Conservation (phyloP, 768 basidiomycete species). For the Lanmaoa pseudosensibilis region DNA sequence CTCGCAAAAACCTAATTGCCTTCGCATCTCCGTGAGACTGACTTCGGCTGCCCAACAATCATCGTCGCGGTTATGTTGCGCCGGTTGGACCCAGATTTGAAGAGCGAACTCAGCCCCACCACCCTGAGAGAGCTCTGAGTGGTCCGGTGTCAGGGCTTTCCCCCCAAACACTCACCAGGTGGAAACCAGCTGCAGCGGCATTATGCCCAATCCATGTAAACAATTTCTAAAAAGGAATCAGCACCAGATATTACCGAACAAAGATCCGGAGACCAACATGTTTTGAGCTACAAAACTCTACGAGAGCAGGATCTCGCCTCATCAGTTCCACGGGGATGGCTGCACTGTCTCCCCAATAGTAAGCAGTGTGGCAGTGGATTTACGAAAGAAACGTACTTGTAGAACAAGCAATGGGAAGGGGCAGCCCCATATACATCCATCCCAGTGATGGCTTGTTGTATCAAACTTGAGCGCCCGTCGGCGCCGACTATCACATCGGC, state of each 20-base stretch:
- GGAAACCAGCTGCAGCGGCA: constrained; percentile 22
- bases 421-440: constrained; percentile 29
- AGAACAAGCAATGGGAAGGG: constrained; percentile 38
- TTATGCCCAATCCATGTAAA: constrained; percentile 25
- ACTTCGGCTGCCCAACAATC: constrained; percentile 37
- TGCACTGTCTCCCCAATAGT: constrained; percentile 30
- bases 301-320: constrained; percentile 40
- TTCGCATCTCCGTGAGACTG: constrained; percentile 34
- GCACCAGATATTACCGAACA: neutral
- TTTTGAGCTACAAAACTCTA: constrained; percentile 26
- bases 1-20: constrained; percentile 34
- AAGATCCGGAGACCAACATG: constrained; percentile 12
- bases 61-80: constrained; percentile 30
- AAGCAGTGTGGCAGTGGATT: neutral
- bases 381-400: constrained; percentile 37
- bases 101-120: constrained; percentile 37
- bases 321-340: constrained; percentile 43
- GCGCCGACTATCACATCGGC: constrained; percentile 62
- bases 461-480: constrained; percentile 52
- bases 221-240: constrained; percentile 10
- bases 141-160: neutral
- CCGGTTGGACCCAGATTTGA: constrained; percentile 26
- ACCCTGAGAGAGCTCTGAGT: constrained; percentile 33
- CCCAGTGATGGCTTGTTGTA: constrained; percentile 36
- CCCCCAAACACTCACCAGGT: constrained; percentile 17